Conservation (phyloP, 1,284 basidiomycete species). For the Microbotryum lychnidis-dioicae region DNA sequence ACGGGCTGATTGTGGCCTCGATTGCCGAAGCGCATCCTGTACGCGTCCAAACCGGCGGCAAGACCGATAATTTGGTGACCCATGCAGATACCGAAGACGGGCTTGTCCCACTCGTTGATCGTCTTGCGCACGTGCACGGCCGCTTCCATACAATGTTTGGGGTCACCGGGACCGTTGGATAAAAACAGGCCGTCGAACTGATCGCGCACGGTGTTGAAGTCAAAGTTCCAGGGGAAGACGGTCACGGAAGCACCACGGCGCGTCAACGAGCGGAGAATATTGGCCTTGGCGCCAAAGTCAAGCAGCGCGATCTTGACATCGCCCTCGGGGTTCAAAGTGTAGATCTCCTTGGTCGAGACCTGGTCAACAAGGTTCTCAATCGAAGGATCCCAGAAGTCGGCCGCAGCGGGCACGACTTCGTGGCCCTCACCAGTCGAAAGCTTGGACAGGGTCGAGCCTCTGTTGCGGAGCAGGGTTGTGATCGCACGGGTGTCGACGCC, state of each 20-base stretch:
- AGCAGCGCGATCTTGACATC: conserved; percentile 88
- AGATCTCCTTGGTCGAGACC: conserved; percentile 77
- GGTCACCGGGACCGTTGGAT: conserved; percentile 93
- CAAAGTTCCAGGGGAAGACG: conserved; percentile 93
- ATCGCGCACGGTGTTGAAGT: conserved; percentile 85
- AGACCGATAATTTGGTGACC: conserved; percentile 95
- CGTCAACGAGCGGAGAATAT: conserved; percentile 87
- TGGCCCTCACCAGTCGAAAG: conserved; percentile 73
- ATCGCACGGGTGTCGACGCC: conserved; percentile 97
- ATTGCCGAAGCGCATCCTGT: conserved; percentile 96
- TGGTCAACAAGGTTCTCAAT: conserved; percentile 86
- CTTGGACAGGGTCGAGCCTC: conserved; percentile 92
- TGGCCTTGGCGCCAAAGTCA: conserved; percentile 96
- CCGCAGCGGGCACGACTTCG: conserved; percentile 50
- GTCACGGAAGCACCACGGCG: conserved; percentile 85
- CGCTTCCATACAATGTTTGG: conserved; percentile 78
- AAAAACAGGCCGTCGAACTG: conserved; percentile 92
- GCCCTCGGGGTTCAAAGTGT: conserved; percentile 77
- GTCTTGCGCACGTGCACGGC: conserved; percentile 70
- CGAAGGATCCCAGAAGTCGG: conserved; percentile 87
- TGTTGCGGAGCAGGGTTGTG: conserved; percentile 85
- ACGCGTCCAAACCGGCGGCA: conserved; percentile 91
- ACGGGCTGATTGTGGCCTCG: conserved; percentile 99
- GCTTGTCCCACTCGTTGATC: conserved; percentile 78
- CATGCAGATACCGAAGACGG: conserved; percentile 99